phyloP scores from a whole-genome alignment of 2,329 filamentous ascomycete species.

The Chaetomiaceae sp. region DNA sequence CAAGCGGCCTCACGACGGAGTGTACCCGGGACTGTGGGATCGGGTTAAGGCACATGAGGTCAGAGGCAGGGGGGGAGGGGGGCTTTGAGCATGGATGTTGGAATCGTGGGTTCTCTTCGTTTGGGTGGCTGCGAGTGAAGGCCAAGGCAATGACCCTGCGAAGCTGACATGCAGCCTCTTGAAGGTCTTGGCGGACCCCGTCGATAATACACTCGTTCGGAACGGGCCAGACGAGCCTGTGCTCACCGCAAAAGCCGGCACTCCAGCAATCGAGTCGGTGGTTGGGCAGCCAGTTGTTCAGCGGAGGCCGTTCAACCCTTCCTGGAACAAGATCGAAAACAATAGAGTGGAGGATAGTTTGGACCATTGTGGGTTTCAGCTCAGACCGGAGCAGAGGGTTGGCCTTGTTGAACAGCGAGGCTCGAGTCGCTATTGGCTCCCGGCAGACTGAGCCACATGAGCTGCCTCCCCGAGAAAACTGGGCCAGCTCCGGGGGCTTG shows the following conservation, averaged over 20 bases:
- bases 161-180: conserved; percentile 22
- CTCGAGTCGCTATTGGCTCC: conserved; percentile 16
- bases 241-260: conserved; percentile 2
- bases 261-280: background rate
- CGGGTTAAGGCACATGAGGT: conserved; percentile 13
- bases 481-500: conserved; percentile 9
- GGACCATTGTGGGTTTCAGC: conserved; percentile 18
- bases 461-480: conserved; percentile 24
- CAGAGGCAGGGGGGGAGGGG: background rate
- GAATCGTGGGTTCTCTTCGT: background rate
- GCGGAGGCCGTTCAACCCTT: conserved; percentile 10
- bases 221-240: background rate
- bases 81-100: conserved; percentile 1
- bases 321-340: conserved; percentile 1
- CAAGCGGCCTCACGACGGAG: no score
- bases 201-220: conserved; percentile 2
- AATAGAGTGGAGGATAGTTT: background rate
- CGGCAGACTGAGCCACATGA: conserved; percentile 12
- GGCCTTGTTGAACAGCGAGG: conserved; percentile 12
- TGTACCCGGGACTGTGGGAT: conserved; percentile 19
- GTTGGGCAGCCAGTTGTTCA: background rate
- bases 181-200: conserved; percentile 16
- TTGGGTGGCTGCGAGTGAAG: conserved; percentile 2
- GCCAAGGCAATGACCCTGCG: conserved; percentile 17
- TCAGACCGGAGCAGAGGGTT: conserved; percentile 10